Conservation (phyloP, 768 basidiomycete species). For the Tricholoma matsutake region DNA sequence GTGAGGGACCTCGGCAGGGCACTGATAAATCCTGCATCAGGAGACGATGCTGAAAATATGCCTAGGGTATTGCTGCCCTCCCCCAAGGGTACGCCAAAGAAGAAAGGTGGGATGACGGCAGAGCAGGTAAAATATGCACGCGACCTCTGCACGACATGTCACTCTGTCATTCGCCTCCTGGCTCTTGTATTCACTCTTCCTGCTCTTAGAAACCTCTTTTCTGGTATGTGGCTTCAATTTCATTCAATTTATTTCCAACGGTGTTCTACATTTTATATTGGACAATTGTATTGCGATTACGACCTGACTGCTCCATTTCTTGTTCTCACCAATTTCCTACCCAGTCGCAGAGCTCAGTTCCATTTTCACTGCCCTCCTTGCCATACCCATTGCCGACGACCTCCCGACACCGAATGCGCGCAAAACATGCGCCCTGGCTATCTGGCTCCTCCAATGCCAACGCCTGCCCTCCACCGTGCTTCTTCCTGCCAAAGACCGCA, state of each 20-base stretch:
- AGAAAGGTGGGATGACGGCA: slow-evolving; percentile 68
- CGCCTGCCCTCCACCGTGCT: slow-evolving; percentile 64
- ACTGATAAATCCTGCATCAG: slow-evolving; percentile 50
- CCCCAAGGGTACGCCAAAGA: slow-evolving; percentile 64
- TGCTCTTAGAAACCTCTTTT: slow-evolving; percentile 57
- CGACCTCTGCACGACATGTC: slow-evolving; percentile 72
- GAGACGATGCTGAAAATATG: slow-evolving; percentile 15
- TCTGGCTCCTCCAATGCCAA: slow-evolving; percentile 71
- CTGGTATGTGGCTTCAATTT: slow-evolving; percentile 39
- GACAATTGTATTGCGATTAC: background rate
- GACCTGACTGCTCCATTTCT: slow-evolving; percentile 6
- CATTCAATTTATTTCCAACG: background rate
- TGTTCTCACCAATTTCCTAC: slow-evolving; percentile 4
- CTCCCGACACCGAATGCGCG: slow-evolving; percentile 81
- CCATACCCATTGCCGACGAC: slow-evolving; percentile 65
- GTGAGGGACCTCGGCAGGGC: slow-evolving; percentile 67
- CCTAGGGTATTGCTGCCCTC: slow-evolving; percentile 51
- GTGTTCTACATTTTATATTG: too few relatives aligned
- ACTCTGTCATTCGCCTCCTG: slow-evolving; percentile 67
- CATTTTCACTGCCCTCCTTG: slow-evolving; percentile 61
- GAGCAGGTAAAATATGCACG: slow-evolving; percentile 78
- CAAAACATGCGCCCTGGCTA: slow-evolving; percentile 79
- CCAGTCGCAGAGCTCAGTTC: slow-evolving; percentile 56
- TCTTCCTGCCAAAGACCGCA: slow-evolving; percentile 58
- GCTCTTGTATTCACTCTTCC: slow-evolving; percentile 58